Conservation (phyloP, 352 stramenopile genomes). For the Globisporangium alternatum region DNA sequence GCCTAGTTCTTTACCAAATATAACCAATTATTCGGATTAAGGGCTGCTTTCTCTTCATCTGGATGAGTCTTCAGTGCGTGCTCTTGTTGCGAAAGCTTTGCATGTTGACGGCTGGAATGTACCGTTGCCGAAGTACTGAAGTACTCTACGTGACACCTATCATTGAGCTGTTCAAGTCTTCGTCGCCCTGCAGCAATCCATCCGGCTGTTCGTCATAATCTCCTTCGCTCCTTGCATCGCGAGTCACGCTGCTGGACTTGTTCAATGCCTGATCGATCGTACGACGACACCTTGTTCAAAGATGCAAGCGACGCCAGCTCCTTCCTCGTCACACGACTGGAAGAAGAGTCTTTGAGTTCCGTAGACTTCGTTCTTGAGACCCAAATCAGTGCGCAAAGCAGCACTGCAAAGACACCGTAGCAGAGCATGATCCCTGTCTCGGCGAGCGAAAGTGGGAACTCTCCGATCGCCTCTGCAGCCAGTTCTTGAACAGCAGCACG, state of each 20-base stretch:
- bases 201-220: neutral
- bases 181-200: neutral
- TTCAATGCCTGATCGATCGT: neutral
- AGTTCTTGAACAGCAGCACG: neutral
- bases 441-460: neutral
- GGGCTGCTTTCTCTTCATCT: neutral
- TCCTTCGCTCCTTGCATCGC: neutral
- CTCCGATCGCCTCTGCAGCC: neutral
- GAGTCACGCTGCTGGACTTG: neutral
- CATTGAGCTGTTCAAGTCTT: neutral
- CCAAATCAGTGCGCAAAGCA: neutral
- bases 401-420: neutral
- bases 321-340: neutral
- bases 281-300: neutral
- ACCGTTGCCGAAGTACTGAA: neutral
- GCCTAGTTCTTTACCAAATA: conserved; percentile 5
- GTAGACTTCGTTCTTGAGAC: neutral
- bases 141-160: neutral
- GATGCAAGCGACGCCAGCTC: neutral
- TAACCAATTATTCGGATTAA: neutral
- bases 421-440: neutral
- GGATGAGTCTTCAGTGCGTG: neutral
- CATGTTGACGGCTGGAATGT: neutral
- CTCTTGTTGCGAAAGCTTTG: neutral
- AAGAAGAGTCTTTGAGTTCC: neutral